Conservation (phyloP, 2,329 filamentous ascomycete genomes). For the Pseudocercospora cruenta region DNA sequence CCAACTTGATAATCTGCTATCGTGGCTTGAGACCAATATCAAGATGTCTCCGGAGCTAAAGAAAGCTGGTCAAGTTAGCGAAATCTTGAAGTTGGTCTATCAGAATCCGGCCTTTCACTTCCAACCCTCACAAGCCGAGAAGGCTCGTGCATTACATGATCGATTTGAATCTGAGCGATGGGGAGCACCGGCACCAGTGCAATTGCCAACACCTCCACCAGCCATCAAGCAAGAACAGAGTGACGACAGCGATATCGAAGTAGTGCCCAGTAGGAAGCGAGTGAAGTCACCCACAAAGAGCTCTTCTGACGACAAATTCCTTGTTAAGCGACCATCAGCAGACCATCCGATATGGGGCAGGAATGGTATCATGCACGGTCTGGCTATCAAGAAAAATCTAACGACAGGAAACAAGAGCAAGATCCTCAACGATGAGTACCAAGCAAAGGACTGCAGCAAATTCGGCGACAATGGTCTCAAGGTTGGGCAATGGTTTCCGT, state of each 20-base stretch:
- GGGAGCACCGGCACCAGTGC: slow-evolving; percentile 15
- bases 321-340: slow-evolving; percentile 19
- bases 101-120: slow-evolving; percentile 23
- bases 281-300: slow-evolving; percentile 7
- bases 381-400: slow-evolving; percentile 18
- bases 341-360: slow-evolving; percentile 31
- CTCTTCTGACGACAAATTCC: not conserved
- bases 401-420: slow-evolving; percentile 13
- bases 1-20: slow-evolving; percentile 25
- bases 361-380: slow-evolving; percentile 35
- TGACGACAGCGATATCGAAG: not conserved
- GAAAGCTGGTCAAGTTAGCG: slow-evolving; percentile 18
- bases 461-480: slow-evolving; percentile 32
- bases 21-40: slow-evolving; percentile 24
- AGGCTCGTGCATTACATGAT: slow-evolving; percentile 23
- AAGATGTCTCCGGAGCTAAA: slow-evolving; percentile 28
- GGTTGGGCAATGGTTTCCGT: slow-evolving; percentile 32
- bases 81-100: slow-evolving; percentile 22
- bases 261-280: slow-evolving; percentile 4
- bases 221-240: not conserved
- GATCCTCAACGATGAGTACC: slow-evolving; percentile 18
- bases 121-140: slow-evolving; percentile 13
- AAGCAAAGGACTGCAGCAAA: slow-evolving; percentile 24
- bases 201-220: not conserved
- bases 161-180: slow-evolving; percentile 29